Evolutionary conservation across 441 rosid species (phyloP), one percentile per base, ranked within the genome.

Genomic region (Aquilaria agallochum): DNA sequence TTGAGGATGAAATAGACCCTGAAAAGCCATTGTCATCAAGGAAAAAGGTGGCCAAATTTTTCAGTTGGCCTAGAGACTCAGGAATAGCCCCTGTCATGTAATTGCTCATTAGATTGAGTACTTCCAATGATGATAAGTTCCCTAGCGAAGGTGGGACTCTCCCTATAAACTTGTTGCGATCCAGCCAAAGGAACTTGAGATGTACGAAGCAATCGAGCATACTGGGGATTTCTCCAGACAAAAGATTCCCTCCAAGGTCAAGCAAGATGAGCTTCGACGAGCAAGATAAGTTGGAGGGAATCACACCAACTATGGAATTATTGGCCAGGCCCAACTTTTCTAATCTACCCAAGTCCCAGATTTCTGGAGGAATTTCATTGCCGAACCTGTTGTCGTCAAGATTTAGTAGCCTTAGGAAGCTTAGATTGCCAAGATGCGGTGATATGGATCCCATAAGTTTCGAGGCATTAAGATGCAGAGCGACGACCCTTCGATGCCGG

Each of bases 111-210:
- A 52, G 55, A 52, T 20, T 9, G 30, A 52, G 30, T 2, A 3
- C 32, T 52, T 31, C 9, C 55, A 52, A 52, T 4, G 59, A 47
- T 4, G 70, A 67, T 33, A 78, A 55, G 59, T 65, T 72, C 55
- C 69, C 80, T 9, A 78, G 55, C 8, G 70, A 63, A 42, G 58
- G 55, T 14, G 80, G 80, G 52, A 75, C 67, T 2, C 75, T 64
- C 64, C 76, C 83, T 30, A 31, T 50, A 5, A 70, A 70, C 9
- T 67, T 69, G 60, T 65, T 68, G 0, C 52, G 1, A 20, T 52
- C 50, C 55, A 78, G 64, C 9, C 40, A 46, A 57, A 78, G 72
- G 53, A 50, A 34, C 50, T 62, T 67, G 48, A 75, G 42, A 51
- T 61, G 67, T 45, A 49, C 50, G 5, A 64, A 67, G 55, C 72